A percentile compares a stretch with the other conserved stretches of the same genome.
Conservation (phyloP, 2,329 filamentous ascomycete species). For the Sarocladiaceae sp. region DNA sequence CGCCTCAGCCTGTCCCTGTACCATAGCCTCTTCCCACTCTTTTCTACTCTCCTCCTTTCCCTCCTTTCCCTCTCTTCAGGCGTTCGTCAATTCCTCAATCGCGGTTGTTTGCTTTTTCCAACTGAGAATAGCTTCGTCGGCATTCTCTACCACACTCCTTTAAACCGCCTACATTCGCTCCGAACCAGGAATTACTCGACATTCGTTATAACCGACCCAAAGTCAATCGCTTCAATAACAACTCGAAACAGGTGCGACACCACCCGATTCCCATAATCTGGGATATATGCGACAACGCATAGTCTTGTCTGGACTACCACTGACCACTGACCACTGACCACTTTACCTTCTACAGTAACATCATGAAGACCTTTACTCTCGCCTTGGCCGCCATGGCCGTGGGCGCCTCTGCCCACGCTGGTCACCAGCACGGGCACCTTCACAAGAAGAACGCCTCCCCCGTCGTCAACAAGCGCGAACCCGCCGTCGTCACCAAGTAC, state of each 20-base stretch:
- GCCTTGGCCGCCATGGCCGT: conserved; percentile 50
- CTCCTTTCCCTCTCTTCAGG: conserved; percentile 16
- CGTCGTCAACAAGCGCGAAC: conserved; percentile 40
- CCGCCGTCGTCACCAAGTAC: conserved; percentile 44
- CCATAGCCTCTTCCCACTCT: neutral
- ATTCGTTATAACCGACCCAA: conserved; percentile 19
- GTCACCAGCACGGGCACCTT: conserved; percentile 57
- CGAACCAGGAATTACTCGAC: conserved; percentile 14
- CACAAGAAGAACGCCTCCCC: conserved; percentile 51
- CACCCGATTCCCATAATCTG: neutral
- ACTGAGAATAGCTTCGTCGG: conserved; percentile 39
- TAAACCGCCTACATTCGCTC: conserved; percentile 28
- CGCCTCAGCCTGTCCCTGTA: neutral
- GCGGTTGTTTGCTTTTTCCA: conserved; percentile 37
- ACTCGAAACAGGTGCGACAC: conserved; percentile 8
- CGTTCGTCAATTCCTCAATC: conserved; percentile 21
- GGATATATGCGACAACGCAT: too few relatives aligned
- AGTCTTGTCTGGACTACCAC: neutral
- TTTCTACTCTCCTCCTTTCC: neutral
- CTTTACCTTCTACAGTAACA: conserved; percentile 1
- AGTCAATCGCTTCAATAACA: neutral
- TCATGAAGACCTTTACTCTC: conserved; percentile 14
- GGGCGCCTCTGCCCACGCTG: conserved; percentile 54
- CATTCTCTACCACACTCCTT: conserved; percentile 55
- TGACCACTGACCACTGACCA: neutral